phyloP scores from a whole-genome alignment of 108 stramenopile species.

The Conticribra weissflogii region DNA sequence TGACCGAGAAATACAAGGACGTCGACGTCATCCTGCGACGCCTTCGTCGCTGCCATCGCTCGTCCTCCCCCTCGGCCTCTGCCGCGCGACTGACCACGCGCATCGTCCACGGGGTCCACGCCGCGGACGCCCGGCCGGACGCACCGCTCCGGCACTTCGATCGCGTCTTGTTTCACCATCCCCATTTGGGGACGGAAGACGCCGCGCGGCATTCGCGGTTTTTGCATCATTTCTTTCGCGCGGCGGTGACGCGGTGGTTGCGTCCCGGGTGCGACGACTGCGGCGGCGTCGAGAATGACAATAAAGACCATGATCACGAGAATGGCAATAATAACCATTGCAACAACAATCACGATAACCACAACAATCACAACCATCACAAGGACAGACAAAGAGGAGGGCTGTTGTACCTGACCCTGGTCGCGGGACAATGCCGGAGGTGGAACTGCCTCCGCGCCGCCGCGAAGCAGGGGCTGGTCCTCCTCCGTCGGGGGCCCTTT shows the following conservation, averaged over 20 bases:
- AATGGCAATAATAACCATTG: background rate
- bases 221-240: slow-evolving; percentile 79
- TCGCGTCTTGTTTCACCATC: slow-evolving; percentile 87
- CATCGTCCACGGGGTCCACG: no score
- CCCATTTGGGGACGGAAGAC: slow-evolving; percentile 86
- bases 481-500: slow-evolving; percentile 62
- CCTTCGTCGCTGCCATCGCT: no score
- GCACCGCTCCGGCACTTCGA: slow-evolving; percentile 37
- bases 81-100: no score
- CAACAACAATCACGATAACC: background rate
- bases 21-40: slow-evolving; percentile 54
- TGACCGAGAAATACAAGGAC: slow-evolving; percentile 49
- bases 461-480: slow-evolving; percentile 54
- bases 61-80: no score
- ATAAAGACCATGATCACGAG: background rate
- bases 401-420: slow-evolving; percentile 70
- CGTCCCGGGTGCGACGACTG: background rate
- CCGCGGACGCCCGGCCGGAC: no score
- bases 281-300: background rate
- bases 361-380: background rate
- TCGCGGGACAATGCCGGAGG: slow-evolving; percentile 70
- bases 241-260: slow-evolving; percentile 58
- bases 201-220: slow-evolving; percentile 72
- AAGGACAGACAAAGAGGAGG: slow-evolving; percentile 28
- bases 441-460: slow-evolving; percentile 74